Evolutionary conservation across 1,139 yeast species (phyloP).

Genomic region (Protomyces pachydermus): DNA sequence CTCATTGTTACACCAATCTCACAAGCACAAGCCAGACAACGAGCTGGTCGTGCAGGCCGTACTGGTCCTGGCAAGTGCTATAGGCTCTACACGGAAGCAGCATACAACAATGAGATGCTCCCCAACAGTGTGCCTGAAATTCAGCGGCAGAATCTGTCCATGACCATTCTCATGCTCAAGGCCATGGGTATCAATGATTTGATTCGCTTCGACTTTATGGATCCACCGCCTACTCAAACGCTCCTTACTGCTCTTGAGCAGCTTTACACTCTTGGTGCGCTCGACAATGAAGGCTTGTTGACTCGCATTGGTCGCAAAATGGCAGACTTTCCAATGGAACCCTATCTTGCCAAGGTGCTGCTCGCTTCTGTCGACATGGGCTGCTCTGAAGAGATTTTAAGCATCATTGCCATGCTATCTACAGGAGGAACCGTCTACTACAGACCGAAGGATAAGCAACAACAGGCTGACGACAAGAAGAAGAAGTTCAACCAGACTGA

Average conservation of each 20-base stretch:
- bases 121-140: slow-evolving; percentile 84
- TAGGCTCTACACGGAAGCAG: slow-evolving; percentile 79
- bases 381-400: slow-evolving; percentile 78
- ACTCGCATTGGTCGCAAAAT: slow-evolving; percentile 72
- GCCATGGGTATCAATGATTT: slow-evolving; percentile 82
- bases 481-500: slow-evolving; percentile 45
- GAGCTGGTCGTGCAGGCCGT: slow-evolving; percentile 97
- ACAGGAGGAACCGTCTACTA: slow-evolving; percentile 72
- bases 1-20: slow-evolving; percentile 83
- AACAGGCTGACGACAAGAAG: slow-evolving; percentile 71
- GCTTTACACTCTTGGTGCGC: slow-evolving; percentile 71
- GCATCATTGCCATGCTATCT: slow-evolving; percentile 85
- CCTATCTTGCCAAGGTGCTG: slow-evolving; percentile 76
- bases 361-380: slow-evolving; percentile 66
- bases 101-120: slow-evolving; percentile 72
- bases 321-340: slow-evolving; percentile 97
- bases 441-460: slow-evolving; percentile 75
- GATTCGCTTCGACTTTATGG: slow-evolving; percentile 82
- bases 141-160: slow-evolving; percentile 68
- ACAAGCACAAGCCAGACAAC: slow-evolving; percentile 88
- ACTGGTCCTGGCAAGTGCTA: slow-evolving; percentile 95
- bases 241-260: slow-evolving; percentile 78
- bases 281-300: slow-evolving; percentile 71
- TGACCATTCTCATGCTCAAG: slow-evolving; percentile 62
- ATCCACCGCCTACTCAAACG: slow-evolving; percentile 77